Evolutionary conservation across 441 rosid species (phyloP), one percentile per base, ranked within the genome.

Genomic region (Gossypium schwendimanii): DNA sequence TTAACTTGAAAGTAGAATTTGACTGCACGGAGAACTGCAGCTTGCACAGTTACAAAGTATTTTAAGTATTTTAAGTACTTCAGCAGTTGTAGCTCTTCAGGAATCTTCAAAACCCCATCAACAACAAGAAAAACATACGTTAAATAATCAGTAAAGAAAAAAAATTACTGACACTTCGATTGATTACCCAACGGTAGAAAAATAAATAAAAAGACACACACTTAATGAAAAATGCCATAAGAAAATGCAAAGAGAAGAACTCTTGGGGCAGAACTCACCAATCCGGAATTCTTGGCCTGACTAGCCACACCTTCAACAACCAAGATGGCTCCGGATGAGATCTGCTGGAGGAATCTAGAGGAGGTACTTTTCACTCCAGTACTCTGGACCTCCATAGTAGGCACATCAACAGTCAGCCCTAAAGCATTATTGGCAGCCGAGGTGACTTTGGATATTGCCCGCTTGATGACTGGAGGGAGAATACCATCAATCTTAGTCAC

Each of bases 371-470:
- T 83, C 41, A 89, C 88, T 0, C 97, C 97, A 7, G 87, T 63
- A 17, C 87, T 81, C 79, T 87, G 84, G 55, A 91, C 82, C 79
- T 94, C 97, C 11, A 90, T 80, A 18, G 58, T 18, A 53, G 58
- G 58, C 26, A 18, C 8, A 8, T 53, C 26, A 53, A 53, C 5
- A 55, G 92, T 94, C 33, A 85, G 85, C 11, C 44, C 81, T 0
- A 94, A 92, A 63, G 97, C 93, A 72, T 77, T 79, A 67, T 89
- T 90, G 24, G 91, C 94, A 0, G 81, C 92, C 2, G 84, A 84
- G 41, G 85, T 26, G 44, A 94, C 93, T 55, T 88, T 89, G 14
- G 88, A 67, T 0, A 93, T 87, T 0, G 77, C 92, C 77, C 89
- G 93, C 83, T 79, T 91, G 68, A 94, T 78, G 7, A 76, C 80